Evolutionary conservation across 441 rosid genomes (phyloP).

Genomic region (Codiaeum variegatum): DNA sequence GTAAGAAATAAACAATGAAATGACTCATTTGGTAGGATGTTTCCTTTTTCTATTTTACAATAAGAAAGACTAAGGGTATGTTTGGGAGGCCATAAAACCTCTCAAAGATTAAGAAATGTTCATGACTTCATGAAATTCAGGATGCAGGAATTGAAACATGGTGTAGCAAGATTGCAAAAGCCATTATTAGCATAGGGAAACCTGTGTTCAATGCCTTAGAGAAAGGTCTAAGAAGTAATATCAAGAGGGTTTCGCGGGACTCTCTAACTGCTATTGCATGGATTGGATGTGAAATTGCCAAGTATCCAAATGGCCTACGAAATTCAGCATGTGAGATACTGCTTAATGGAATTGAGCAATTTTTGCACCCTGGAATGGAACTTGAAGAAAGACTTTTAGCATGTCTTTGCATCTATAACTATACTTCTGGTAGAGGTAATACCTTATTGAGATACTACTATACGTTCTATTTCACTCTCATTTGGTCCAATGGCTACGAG

Average conservation of each 20-base stretch:
- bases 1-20: background rate
- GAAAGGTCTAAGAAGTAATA: conserved; percentile 64
- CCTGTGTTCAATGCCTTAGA: conserved; percentile 53
- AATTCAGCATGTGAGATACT: conserved; percentile 67
- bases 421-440: conserved; percentile 86
- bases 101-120: conserved; percentile 9
- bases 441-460: background rate
- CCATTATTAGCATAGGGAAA: conserved; percentile 47
- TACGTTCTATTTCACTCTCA: background rate
- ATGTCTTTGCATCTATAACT: conserved; percentile 81
- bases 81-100: too few relatives aligned
- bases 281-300: conserved; percentile 75
- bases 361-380: conserved; percentile 81
- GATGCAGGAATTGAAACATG: conserved; percentile 65
- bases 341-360: conserved; percentile 59
- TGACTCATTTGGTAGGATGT: background rate
- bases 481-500: background rate
- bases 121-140: conserved; percentile 37
- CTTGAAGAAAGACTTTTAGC: conserved; percentile 84
- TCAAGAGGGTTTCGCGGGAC: conserved; percentile 53
- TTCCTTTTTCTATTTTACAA: background rate
- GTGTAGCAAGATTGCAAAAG: conserved; percentile 69
- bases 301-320: conserved; percentile 48
- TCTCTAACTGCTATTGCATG: conserved; percentile 63
- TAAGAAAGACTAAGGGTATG: background rate